Evolutionary conservation across 2,329 filamentous ascomycete genomes (phyloP).

Genomic region (Mollisia scopiformis): DNA sequence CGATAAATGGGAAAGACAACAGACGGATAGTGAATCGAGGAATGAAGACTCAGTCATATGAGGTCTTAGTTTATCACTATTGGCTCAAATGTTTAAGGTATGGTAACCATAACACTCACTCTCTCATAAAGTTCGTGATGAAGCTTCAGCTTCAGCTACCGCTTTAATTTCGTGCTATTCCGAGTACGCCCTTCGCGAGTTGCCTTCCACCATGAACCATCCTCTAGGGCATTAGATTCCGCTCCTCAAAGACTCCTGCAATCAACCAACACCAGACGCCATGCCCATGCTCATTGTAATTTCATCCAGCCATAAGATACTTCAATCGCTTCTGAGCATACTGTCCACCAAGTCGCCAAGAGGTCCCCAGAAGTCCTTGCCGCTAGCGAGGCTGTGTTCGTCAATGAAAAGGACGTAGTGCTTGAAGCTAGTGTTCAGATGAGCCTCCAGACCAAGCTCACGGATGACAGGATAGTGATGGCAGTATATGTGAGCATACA

Average conservation of each 20-base stretch:
- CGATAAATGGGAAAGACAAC: too few relatives aligned
- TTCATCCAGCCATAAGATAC: slow-evolving; percentile 19
- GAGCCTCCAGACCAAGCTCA: slow-evolving; percentile 91
- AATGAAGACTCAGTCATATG: too few relatives aligned
- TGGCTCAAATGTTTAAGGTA: too few relatives aligned
- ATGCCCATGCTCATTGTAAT: slow-evolving; percentile 20
- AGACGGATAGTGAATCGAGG: too few relatives aligned
- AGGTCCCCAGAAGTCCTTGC: slow-evolving; percentile 97
- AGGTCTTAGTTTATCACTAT: too few relatives aligned
- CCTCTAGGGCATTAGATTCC: neutral
- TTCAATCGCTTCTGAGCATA: slow-evolving; percentile 84
- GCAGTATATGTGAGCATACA: slow-evolving; percentile 99
- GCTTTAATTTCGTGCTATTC: neutral
- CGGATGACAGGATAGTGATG: slow-evolving; percentile 98
- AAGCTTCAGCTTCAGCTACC: too few relatives aligned
- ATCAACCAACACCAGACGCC: slow-evolving; percentile 30
- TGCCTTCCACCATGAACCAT: neutral
- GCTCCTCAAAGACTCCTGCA: slow-evolving; percentile 20
- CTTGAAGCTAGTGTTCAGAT: slow-evolving; percentile 99
- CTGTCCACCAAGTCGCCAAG: slow-evolving; percentile 95
- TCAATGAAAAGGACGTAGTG: slow-evolving; percentile 99
- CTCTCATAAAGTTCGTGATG: too few relatives aligned
- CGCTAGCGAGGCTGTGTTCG: slow-evolving; percentile 89
- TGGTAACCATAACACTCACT: too few relatives aligned
- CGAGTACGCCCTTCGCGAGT: neutral